Evolutionary conservation across 2,329 filamentous ascomycete genomes (phyloP).

Genomic region (Coniella lustricola): DNA sequence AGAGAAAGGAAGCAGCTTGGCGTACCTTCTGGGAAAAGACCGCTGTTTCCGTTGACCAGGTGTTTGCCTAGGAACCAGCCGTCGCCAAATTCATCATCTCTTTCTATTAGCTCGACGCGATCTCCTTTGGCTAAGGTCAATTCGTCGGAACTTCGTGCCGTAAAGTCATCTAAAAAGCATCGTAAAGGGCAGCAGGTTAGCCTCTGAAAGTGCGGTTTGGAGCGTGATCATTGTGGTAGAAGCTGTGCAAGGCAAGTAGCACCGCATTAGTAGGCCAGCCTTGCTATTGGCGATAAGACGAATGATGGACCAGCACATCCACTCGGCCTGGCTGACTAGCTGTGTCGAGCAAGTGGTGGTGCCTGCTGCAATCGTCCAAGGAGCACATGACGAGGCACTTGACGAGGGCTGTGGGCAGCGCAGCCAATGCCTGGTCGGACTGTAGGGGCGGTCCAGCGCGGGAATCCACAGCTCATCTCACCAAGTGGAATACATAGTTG

Average conservation of each 20-base stretch:
- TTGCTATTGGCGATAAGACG: not conserved
- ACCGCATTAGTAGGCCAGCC: no score
- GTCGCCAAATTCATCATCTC: conserved; percentile 83
- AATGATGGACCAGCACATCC: not conserved
- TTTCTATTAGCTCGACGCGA: conserved; percentile 73
- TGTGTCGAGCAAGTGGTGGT: no score
- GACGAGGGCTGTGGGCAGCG: not conserved
- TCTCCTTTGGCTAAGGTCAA: conserved; percentile 80
- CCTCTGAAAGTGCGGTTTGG: not conserved
- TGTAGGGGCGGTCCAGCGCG: conserved; percentile 9
- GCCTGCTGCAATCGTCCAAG: no score
- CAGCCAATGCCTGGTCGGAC: conserved; percentile 10
- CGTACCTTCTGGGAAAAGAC: conserved; percentile 77
- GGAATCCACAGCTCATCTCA: conserved; percentile 17
- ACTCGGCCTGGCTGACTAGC: not conserved
- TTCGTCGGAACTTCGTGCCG: conserved; percentile 87
- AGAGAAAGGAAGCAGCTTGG: conserved; percentile 14
- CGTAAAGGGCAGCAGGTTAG: conserved; percentile 9
- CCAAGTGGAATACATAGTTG: conserved; percentile 10
- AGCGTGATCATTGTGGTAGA: no score
- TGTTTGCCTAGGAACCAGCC: conserved; percentile 79
- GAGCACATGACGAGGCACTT: not conserved
- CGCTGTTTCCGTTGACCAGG: conserved; percentile 63
- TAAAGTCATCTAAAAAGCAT: conserved; percentile 68
- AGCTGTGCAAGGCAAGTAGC: no score